phyloP scores from a whole-genome alignment of 2,329 filamentous ascomycete genomes.

The Lasiodiplodia citricola region DNA sequence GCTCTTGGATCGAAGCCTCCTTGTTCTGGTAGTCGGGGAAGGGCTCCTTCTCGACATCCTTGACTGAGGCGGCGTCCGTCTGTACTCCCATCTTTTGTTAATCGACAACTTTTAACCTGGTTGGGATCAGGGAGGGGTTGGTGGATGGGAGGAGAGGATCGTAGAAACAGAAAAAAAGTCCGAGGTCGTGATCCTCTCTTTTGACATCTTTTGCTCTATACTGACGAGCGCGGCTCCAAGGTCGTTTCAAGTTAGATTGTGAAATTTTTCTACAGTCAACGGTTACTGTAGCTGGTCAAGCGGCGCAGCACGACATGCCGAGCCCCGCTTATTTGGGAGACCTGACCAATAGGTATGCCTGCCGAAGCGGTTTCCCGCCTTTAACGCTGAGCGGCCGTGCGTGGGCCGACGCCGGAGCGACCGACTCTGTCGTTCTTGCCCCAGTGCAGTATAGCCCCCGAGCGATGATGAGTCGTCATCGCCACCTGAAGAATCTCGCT shows the following conservation, averaged over 20 bases:
- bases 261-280: background rate
- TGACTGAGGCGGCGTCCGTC: background rate
- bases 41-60: slow-evolving; percentile 2
- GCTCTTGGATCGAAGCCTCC: slow-evolving; percentile 12
- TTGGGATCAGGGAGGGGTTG: background rate
- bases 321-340: background rate
- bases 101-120: background rate
- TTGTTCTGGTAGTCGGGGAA: background rate
- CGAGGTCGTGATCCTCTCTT: background rate
- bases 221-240: background rate
- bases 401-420: background rate
- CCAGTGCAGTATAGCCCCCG: background rate
- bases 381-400: background rate
- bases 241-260: background rate
- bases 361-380: background rate
- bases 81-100: background rate
- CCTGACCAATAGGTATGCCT: background rate
- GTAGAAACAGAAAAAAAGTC: background rate
- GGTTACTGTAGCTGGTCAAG: background rate
- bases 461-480: background rate
- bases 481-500: background rate
- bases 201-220: background rate
- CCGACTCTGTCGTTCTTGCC: background rate
- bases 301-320: background rate
- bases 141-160: background rate